Percentiles rank a stretch among this genome's conserved stretches.
These are phyloP conservation scores for Globisporangium ultimum DNA, from an alignment of 352 stramenopile species.

Conservation along the genomic window DNA sequence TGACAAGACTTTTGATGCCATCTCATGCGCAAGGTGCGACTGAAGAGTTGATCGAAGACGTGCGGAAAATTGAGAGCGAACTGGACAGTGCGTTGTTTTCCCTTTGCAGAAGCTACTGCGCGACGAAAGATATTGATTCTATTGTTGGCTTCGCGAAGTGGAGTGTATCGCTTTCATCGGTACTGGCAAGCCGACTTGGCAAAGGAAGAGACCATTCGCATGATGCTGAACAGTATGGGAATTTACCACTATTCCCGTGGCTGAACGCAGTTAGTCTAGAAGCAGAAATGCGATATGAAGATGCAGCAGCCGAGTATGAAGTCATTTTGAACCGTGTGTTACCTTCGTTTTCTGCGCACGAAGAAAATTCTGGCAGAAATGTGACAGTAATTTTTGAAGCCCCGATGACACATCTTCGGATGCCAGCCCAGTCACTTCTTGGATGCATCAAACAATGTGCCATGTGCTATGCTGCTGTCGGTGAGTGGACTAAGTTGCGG, in stretches of 20 bases:
- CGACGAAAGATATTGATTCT: constrained; percentile 51
- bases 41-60: constrained; percentile 21
- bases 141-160: constrained; percentile 47
- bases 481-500: constrained; percentile 39
- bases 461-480: constrained; percentile 39
- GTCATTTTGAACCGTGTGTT: constrained; percentile 18
- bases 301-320: constrained; percentile 46
- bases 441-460: constrained; percentile 49
- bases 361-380: constrained; percentile 8
- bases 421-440: constrained; percentile 33
- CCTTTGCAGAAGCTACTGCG: constrained; percentile 37
- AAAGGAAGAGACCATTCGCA: constrained; percentile 11
- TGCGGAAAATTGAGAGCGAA: constrained; percentile 31
- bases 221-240: constrained; percentile 12
- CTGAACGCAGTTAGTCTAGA: constrained; percentile 35
- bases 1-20: constrained; percentile 27
- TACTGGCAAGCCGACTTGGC: constrained; percentile 19
- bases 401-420: constrained; percentile 26
- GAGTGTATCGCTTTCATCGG: constrained; percentile 29
- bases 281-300: constrained; percentile 66
- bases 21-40: constrained; percentile 11
- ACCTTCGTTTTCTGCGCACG: background rate
- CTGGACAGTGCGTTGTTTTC: constrained; percentile 43
- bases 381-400: constrained; percentile 22
- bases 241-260: constrained; percentile 37